Evolutionary conservation across 805 yeast species (phyloP).

Genomic region (Ogataea ganodermae): DNA sequence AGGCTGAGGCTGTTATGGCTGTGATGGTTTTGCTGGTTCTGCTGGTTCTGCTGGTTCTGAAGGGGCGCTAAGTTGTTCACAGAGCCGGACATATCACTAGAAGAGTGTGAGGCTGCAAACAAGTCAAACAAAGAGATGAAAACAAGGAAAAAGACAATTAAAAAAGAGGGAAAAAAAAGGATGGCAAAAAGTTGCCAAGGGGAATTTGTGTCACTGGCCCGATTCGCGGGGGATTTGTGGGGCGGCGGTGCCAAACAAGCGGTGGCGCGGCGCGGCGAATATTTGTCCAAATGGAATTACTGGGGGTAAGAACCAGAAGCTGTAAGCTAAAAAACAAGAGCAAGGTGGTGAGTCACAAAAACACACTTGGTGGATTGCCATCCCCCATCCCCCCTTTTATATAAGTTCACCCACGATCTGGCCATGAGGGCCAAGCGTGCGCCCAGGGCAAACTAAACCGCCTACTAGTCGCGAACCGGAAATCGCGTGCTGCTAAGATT

Average conservation of each 20-base stretch:
- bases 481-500: no score
- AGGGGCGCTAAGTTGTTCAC: constrained; percentile 4
- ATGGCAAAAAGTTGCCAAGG: constrained; percentile 6
- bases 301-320: no score
- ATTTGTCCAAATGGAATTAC: not conserved
- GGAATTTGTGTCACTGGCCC: constrained; percentile 6
- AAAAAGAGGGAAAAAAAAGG: not conserved
- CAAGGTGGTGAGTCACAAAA: no score
- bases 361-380: no score
- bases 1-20: not conserved
- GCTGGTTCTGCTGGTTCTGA: constrained; percentile 5
- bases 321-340: no score
- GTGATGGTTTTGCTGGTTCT: constrained; percentile 1
- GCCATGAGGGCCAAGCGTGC: no score
- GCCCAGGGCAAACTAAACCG: no score
- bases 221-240: constrained; percentile 4
- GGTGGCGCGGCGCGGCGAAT: not conserved
- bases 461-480: no score
- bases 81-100: constrained; percentile 10
- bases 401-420: no score
- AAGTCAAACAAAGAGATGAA: not conserved
- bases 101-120: not conserved
- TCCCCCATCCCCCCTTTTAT: no score
- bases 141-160: constrained; percentile 4
- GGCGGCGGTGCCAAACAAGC: not conserved